Evolutionary conservation across 768 basidiomycete species (phyloP), one percentile per base, ranked within the genome.

Genomic region (Lactarius hatsudake): DNA sequence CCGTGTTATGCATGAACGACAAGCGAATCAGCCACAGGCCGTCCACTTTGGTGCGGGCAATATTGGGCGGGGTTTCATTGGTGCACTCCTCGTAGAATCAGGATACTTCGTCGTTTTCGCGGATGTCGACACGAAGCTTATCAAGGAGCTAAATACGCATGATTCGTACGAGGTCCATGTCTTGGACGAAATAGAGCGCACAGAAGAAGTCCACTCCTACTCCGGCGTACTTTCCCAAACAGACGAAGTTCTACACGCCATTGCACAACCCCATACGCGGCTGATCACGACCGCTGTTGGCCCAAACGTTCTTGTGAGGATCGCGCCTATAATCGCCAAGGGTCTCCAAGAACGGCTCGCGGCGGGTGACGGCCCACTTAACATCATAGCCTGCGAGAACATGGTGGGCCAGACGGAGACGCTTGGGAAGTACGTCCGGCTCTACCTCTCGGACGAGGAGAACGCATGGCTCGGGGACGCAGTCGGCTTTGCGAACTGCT

Each of bases 381-480:
- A 79, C 64, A 68, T 80, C 51, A 77, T 81, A 65, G 79, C 79
- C 2, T 81, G 79, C 72, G 79, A 81, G 70, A 81, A 81, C 72
- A 76, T 77, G 69, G 72, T 79, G 51, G 72, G 74, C 28, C 78
- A 79, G 42, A 80, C 79, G 3, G 71, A 71, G 9, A 65, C 69
- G 42, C 74, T 81, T 53, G 69, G 71, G 10, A 70, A 76, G 38
- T 71, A 75, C 64, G 73, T 79, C 63, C 67, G 67, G 63, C 65
- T 67, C n/a, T 66, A 74, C 45, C 74, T 80, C 42, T 70, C 69
- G 6, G 71, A 74, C 56, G 75, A 74, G 3, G 78, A 78, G 59
- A 71, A 65, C 20, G 65, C 67, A 1, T 78, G 75, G 69, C 72
- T 75, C 9, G 67, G 67, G 13, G 57, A 72, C 56, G 61, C 79